A percentile compares a stretch with the other conserved stretches of the same genome.
Conservation (phyloP, 2,329 filamentous ascomycete genomes). For the Sclerotiophoma versabilis region DNA sequence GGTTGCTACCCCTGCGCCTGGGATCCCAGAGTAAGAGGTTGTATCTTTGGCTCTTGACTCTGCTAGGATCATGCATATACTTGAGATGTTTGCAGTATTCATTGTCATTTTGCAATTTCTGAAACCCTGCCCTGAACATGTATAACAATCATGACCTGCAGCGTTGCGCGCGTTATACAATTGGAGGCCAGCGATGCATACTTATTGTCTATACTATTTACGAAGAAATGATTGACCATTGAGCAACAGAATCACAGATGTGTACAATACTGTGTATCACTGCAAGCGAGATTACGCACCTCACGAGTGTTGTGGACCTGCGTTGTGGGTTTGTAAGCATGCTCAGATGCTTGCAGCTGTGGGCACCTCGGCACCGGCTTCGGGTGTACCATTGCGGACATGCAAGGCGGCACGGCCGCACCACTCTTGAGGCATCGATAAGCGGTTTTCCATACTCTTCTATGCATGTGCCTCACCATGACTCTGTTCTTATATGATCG, state of each 20-base stretch:
- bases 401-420: slow-evolving; percentile 12
- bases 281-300: not conserved
- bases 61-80: not conserved
- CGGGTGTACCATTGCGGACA: slow-evolving; percentile 4
- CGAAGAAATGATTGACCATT: not conserved
- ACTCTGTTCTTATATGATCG: slow-evolving; percentile 6
- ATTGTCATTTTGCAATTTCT: not conserved
- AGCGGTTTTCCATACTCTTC: slow-evolving; percentile 7
- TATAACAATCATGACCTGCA: slow-evolving; percentile 7
- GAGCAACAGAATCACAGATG: too few relatives aligned
- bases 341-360: slow-evolving; percentile 5
- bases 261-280: too few relatives aligned
- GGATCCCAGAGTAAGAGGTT: not conserved
- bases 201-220: slow-evolving; percentile 1
- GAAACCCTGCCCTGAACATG: not conserved
- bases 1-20: slow-evolving; percentile 13
- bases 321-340: slow-evolving; percentile 6
- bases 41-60: not conserved
- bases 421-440: slow-evolving; percentile 4
- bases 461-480: slow-evolving; percentile 7
- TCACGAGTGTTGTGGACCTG: not conserved
- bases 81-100: not conserved
- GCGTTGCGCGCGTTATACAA: not conserved
- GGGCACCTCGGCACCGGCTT: slow-evolving; percentile 10
- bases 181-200: slow-evolving; percentile 3